Base-by-base conservation (phyloP, 768 basidiomycete species). In the Hygrocybe coccinea region DNA sequence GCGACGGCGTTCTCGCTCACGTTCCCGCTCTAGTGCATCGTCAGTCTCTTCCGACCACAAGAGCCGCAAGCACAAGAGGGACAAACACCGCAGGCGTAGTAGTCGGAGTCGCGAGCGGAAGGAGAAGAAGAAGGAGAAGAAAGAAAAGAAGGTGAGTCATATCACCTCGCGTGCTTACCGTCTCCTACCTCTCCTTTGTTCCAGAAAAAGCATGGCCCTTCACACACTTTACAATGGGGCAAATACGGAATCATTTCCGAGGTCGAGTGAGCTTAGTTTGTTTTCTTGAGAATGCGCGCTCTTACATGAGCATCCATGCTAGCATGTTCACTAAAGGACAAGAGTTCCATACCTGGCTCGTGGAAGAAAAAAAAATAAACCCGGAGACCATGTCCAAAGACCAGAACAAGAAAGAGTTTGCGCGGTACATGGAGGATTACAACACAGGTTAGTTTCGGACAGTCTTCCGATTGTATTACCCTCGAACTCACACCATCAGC, bases 341-440 rank as follows among this genome's bases (percentile, higher is more conserved):
- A 57, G 94, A 97, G 71, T 97, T 95, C 69, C 80, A 89, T 52
- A 82, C 89, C 2, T 97, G 94, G 94, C 83, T 95, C 3, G 84
- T 97, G 11, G 94, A 97, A 67, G 94, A 97, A 66, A 84, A 89
- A 45, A 90, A 87, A 66, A 77, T 92, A 61, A 95, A 95, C 65
- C 92, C 93, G 0, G 94, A 95, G 71, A 87, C 86, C 2, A 76
- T 93, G 45, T 79, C 86, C 12, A 94, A 91, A 63, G 91, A 95
- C 48, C 86, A 87, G 59, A 85, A 82, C 57, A 86, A 84, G 71
- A 93, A 91, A 62, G 89, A 93, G 65, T 97, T 95, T 67, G 75
- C 82, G 4, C 77, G 79, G 19, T 95, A 88, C 63, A 81, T 89
- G 19, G 90, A 92, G 67, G 90, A 91, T 65, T 91, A 77, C 65